Base-by-base conservation (phyloP, 2,329 filamentous ascomycete species). In the Calonectria pauciramosa region DNA sequence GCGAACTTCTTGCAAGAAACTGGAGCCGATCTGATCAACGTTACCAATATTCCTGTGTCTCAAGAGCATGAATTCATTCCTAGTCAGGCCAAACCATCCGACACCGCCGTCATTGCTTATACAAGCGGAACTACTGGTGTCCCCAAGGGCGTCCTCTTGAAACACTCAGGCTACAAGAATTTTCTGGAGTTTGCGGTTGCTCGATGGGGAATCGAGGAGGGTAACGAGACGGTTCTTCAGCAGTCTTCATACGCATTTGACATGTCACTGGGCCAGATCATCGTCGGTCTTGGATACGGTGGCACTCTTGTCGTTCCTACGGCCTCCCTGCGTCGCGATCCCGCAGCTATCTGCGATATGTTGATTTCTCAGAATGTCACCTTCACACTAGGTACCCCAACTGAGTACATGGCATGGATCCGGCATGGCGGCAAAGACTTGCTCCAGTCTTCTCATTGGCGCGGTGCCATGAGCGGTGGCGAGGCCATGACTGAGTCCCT, bases 121-220 rank as follows among this genome's bases (percentile, higher is more conserved):
- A 82, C 81, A 36, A 82, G 82, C 65, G 79, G 83, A 51, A 79
- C 79, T 7, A 82, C 85, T 18, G 81, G 84, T 44, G 78, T 60
- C 0, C 87, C 88, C 2, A 89, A 89, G 78, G 87, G 87, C 3
- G 82, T 88, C 20, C 38, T 82, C 0, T 72, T 87, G 9, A 71
- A 51, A 0, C 84, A 86, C 59, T 64, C 38, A 0, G 79, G 73
- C 23, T 71, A 86, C 1, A 34, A 72, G 3, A 84, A 84, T 71
- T 76, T 80, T 23, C 67, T 83, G 4, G 83, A 83, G 44, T 77
- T 75, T 18, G 75, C 72, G 1, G 74, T 70, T 9, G 52, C 71
- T 23, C 77, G 71, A 8, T 69, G 74, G 28, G 73, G 74, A 0
- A 63, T 84, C 1, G 73, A 75, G 0, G 52, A 56, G 52, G 52